Evolutionary conservation across 163 green algal genomes (phyloP).

Genomic region (Chlorella variabilis): DNA sequence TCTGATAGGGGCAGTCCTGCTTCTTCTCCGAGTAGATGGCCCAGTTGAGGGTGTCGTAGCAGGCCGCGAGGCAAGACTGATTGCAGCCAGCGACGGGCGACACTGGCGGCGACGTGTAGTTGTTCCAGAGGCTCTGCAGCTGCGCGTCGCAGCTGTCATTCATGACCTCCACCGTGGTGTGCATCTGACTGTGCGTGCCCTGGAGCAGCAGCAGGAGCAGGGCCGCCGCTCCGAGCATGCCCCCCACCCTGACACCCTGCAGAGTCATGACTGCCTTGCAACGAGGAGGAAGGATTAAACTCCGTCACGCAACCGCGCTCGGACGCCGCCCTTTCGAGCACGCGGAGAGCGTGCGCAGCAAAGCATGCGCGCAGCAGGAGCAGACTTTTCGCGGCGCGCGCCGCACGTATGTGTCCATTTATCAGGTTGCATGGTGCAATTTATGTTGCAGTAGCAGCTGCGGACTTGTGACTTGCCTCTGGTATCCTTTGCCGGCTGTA

Average conservation of each 20-base stretch:
- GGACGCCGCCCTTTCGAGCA: no score
- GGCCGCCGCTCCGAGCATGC: not conserved
- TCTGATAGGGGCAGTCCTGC: constrained; percentile 38
- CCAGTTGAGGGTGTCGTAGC: constrained; percentile 35
- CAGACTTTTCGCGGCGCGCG: no score
- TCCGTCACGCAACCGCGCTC: no score
- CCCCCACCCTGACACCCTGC: not conserved
- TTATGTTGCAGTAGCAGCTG: no score
- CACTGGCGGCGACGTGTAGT: constrained; percentile 17
- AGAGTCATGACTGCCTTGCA: not conserved
- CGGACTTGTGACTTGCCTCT: no score
- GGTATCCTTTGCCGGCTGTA: no score
- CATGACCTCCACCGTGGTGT: constrained; percentile 7
- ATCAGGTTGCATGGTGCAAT: no score
- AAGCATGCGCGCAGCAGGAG: no score
- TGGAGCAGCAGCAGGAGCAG: not conserved
- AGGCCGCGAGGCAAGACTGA: constrained; percentile 37
- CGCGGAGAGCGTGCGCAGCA: no score
- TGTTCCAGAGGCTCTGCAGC: constrained; percentile 20
- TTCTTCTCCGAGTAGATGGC: constrained; percentile 31
- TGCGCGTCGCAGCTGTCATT: constrained; percentile 10
- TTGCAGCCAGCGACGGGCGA: constrained; percentile 27
- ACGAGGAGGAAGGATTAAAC: no score
- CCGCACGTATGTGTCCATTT: no score
- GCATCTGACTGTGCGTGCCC: not conserved